Evolutionary conservation across 331 rosid genomes (phyloP), one percentile per base, ranked within the genome.

Genomic region (Dryas integrifolia): DNA sequence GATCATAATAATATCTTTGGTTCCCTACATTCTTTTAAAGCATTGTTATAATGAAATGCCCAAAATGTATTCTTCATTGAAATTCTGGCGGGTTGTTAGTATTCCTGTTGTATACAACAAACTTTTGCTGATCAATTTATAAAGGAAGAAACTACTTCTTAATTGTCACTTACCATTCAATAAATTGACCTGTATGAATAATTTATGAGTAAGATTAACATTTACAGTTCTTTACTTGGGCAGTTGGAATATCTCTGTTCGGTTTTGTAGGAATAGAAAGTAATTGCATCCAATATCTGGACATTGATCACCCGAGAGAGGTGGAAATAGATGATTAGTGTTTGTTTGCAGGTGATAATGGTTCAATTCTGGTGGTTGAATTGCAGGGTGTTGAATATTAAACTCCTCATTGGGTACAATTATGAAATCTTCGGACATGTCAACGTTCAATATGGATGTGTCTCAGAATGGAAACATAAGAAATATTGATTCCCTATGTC

Each of bases 321-420:
- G 73, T 68, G 61, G 57, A 58, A 26, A 30, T 38, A 14, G 26
- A 8, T 41, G 44, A 39, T 6, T 11, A 49, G 3, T 49, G 15
- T 9, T 14, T 0, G 18, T 60, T 50, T 38, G 21, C 41, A 14
- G 11, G 8, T 14, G 43, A 61, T 43, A 39, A 62, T 39, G 62
- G 26, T 21, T 61, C 21, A 5, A n/a, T 15, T 73, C 70, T 57
- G 56, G 30, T 39, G n/a, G 51, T 53, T 64, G 70, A 60, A 38
- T 9, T 76, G 86, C 85, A 88, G 95, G 82, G 78, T 63, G 71
- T 77, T 73, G 68, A 76, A 60, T 82, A 76, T 63, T 59, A 46
- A 35, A 72, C 15, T 26, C 53, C 45, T 40, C 60, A 45, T 69
- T 12, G 60, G 40, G 67, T 14, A 64, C 65, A 62, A 35, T 21